A percentile compares a stretch with the other conserved stretches of the same genome.
Evolutionary conservation across 306 rosid species (phyloP).

Genomic region (Vigna angularis): DNA sequence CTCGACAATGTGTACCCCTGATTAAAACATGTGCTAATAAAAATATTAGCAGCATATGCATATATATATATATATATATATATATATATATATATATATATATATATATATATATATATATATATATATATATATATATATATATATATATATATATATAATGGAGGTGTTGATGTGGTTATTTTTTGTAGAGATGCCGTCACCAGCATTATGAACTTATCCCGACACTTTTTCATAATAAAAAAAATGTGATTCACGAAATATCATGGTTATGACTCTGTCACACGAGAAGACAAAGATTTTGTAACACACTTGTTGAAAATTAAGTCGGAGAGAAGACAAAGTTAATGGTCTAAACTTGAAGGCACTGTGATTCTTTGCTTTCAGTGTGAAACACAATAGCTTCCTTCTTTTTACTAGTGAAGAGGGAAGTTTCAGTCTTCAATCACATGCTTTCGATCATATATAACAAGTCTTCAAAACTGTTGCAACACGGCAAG

Average conservation of each 20-base stretch:
- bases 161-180: neutral
- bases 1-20: neutral
- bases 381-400: slow-evolving; percentile 57
- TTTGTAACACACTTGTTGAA: slow-evolving; percentile 1
- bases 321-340: slow-evolving; percentile 40
- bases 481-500: slow-evolving; percentile 18
- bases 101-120: no score
- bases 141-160: neutral
- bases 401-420: slow-evolving; percentile 33
- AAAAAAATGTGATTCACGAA: neutral
- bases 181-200: neutral
- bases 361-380: slow-evolving; percentile 59
- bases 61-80: no score
- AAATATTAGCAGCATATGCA: neutral
- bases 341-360: slow-evolving; percentile 8
- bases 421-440: slow-evolving; percentile 9
- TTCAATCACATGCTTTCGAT: slow-evolving; percentile 34
- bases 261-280: neutral
- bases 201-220: neutral
- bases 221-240: neutral
- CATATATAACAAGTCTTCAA: slow-evolving; percentile 22
- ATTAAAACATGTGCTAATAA: slow-evolving; percentile 16
- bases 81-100: neutral
- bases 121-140: no score
- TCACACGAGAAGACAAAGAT: slow-evolving; percentile 11